These are phyloP conservation scores for Quercus tomentella DNA, from an alignment of 331 rosid species.

Conservation along the genomic window DNA sequence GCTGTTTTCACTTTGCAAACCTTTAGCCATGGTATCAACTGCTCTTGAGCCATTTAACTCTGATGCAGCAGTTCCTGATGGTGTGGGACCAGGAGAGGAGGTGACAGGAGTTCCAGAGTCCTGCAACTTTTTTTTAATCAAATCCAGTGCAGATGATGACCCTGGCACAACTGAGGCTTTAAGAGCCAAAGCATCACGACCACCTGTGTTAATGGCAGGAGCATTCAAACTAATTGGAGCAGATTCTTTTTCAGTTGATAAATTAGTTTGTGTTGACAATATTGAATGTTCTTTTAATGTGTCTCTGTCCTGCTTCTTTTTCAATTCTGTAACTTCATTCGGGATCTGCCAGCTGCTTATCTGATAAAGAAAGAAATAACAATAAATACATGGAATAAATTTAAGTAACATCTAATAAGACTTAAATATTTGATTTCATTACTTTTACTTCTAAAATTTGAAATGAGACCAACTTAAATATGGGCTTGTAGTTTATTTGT, in stretches of 20 bases:
- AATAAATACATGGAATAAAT: not conserved
- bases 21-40: slow-evolving; percentile 55
- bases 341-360: slow-evolving; percentile 99
- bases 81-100: slow-evolving; percentile 54
- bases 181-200: slow-evolving; percentile 86
- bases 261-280: slow-evolving; percentile 54
- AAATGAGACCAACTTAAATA: not conserved
- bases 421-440: not conserved
- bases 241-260: slow-evolving; percentile 63
- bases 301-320: slow-evolving; percentile 73
- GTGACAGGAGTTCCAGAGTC: slow-evolving; percentile 81
- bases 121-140: slow-evolving; percentile 94
- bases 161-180: slow-evolving; percentile 46
- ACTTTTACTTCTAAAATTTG: not conserved
- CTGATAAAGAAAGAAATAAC: slow-evolving; percentile 35
- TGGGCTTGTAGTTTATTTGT: not conserved
- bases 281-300: slow-evolving; percentile 47
- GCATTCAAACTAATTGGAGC: slow-evolving; percentile 66
- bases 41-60: slow-evolving; percentile 74
- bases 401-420: not conserved
- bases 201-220: slow-evolving; percentile 88
- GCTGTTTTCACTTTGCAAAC: slow-evolving; percentile 59
- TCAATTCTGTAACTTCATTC: slow-evolving; percentile 81
- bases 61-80: slow-evolving; percentile 42
- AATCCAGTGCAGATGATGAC: slow-evolving; percentile 83